Evolutionary conservation across 73 alveolate species (phyloP), one percentile per base, ranked within the genome.

Genomic region (Diophrys appendiculata): DNA sequence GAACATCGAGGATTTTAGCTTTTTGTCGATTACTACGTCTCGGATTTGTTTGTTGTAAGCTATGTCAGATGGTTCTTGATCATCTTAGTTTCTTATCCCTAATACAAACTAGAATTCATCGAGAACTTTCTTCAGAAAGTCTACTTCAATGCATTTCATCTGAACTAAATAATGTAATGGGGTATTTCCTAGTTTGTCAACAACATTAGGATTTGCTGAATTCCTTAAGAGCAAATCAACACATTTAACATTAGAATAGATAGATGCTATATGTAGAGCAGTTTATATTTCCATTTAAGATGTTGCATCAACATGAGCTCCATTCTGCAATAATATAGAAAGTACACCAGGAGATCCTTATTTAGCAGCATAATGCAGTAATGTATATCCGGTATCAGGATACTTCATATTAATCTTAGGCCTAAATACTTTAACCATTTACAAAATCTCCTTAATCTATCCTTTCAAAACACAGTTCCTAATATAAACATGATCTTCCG

Each of bases 161-260:
- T n/a, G n/a, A n/a, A 80, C 81, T 35, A 78, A 80, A 52, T 68
- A 74, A 54, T 82, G 90, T 11, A 75, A 29, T 2, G 90, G 85
- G 26, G 93, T 80, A 34, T 85, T 85, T 24, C 89, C 89, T 29
- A 69, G 81, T 1, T 54, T 28, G 68, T 85, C 89, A 14, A 35
- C 71, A 28, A 78, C 77, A 54, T 85, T 75, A 5, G 70, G 52
- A 33, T 85, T 84, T 14, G 93, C 73, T 1, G 74, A 74, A 2
- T 72, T 54, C 73, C 31, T 35, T 2, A 82, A 26, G 11, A 82
- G 31, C 5, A 78, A 55, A 52, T 60, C 30, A 31, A 69, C 73
- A 26, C 81, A 82, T n/a, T 73, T 78, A 1, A 73, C 25, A 27
- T 73, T 29, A 2, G 84, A 82, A 31, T 73, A 32, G 18, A 74